phyloP scores from a whole-genome alignment of 1,284 basidiomycete species.

The Pseudozyma hubeiensis region DNA sequence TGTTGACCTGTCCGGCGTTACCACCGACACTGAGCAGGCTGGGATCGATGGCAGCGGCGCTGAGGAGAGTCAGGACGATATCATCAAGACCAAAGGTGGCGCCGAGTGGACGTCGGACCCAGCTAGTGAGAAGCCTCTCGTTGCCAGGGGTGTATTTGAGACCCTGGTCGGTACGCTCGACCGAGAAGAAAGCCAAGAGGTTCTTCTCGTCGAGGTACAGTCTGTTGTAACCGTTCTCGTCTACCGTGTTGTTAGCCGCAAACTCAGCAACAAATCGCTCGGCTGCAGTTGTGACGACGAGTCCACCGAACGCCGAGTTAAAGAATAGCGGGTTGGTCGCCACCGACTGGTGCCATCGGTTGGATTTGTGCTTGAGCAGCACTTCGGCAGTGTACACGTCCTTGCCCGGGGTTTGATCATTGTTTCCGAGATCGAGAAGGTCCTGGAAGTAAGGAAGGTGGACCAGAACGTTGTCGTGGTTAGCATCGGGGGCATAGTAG shows the following conservation, averaged over 20 bases:
- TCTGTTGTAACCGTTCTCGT: slow-evolving; percentile 50
- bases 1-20: slow-evolving; percentile 56
- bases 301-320: slow-evolving; percentile 53
- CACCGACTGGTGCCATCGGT: slow-evolving; percentile 51
- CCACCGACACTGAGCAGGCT: slow-evolving; percentile 49
- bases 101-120: slow-evolving; percentile 51
- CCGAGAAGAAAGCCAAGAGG: slow-evolving; percentile 54
- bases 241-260: slow-evolving; percentile 55
- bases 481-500: slow-evolving; percentile 53
- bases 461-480: slow-evolving; percentile 46
- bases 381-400: slow-evolving; percentile 53
- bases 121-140: slow-evolving; percentile 44
- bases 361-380: slow-evolving; percentile 48
- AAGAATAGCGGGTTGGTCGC: slow-evolving; percentile 52
- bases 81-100: slow-evolving; percentile 54
- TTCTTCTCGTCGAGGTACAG: slow-evolving; percentile 59
- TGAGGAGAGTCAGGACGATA: slow-evolving; percentile 49
- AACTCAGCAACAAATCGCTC: slow-evolving; percentile 57
- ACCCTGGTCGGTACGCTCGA: slow-evolving; percentile 25
- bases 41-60: slow-evolving; percentile 42
- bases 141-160: slow-evolving; percentile 57
- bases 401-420: slow-evolving; percentile 43
- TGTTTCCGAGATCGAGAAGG: slow-evolving; percentile 49
- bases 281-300: slow-evolving; percentile 55
- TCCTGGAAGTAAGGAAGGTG: slow-evolving; percentile 56